Conservation (phyloP, 208 protist genomes). For the Trypanosomatidae sp. region DNA sequence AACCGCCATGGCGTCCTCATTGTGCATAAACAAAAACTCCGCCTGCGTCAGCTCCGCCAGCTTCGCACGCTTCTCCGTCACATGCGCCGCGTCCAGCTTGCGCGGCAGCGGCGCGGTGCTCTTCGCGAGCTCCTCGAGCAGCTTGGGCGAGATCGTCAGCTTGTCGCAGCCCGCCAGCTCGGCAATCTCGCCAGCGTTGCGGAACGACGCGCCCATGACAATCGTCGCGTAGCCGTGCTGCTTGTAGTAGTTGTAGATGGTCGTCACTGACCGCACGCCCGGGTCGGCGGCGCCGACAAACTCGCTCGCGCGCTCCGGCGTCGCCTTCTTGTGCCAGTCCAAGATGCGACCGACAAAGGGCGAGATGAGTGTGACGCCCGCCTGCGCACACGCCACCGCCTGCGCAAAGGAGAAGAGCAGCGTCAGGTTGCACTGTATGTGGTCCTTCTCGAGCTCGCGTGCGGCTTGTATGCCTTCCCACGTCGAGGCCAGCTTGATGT, state of each 20-base stretch:
- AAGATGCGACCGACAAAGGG: conserved; percentile 97
- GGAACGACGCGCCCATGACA: conserved; percentile 97
- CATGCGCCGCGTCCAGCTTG: conserved; percentile 45
- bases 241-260: conserved; percentile 98
- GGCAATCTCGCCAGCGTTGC: conserved; percentile 87
- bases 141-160: conserved; percentile 93
- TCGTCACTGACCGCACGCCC: conserved; percentile 89
- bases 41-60: conserved; percentile 49
- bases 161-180: conserved; percentile 94
- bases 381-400: conserved; percentile 92
- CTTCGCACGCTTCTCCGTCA: conserved; percentile 22
- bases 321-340: conserved; percentile 90
- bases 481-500: conserved; percentile 96
- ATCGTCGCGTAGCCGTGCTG: conserved; percentile 93
- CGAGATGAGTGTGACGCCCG: conserved; percentile 91
- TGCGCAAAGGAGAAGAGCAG: conserved; percentile 95
- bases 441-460: conserved; percentile 87
- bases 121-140: conserved; percentile 87
- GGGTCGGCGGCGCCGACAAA: conserved; percentile 83
- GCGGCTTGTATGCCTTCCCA: conserved; percentile 96
- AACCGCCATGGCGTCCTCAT: conserved; percentile 94
- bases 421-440: conserved; percentile 97
- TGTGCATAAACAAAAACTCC: conserved; percentile 71
- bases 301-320: conserved; percentile 21
- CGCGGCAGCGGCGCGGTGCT: conserved; percentile 15